These are phyloP conservation scores for Yamadazyma triangularis DNA, from an alignment of 1,139 yeast genomes.

Conservation along the genomic window DNA sequence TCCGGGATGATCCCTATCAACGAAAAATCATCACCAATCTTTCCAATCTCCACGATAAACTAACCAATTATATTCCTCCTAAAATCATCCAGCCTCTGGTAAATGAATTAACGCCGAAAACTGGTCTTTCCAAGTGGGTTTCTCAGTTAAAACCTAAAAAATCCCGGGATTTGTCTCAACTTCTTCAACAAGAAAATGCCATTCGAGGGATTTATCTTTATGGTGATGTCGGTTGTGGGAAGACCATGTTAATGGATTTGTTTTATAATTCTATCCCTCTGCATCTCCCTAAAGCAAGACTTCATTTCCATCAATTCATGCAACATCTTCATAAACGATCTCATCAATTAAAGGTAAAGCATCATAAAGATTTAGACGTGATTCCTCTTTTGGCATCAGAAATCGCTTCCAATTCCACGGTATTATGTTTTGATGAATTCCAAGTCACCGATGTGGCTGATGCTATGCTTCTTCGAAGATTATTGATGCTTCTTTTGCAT, in stretches of 20 bases:
- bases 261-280: conserved; percentile 79
- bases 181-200: conserved; percentile 19
- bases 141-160: conserved; percentile 6
- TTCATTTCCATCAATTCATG: conserved; percentile 97
- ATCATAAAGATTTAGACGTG: conserved; percentile 68
- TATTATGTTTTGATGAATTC: conserved; percentile 92
- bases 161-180: conserved; percentile 10
- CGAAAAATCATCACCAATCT: conserved; percentile 54
- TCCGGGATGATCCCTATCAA: conserved; percentile 67
- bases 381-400: conserved; percentile 83
- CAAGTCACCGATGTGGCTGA: conserved; percentile 98
- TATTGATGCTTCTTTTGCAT: conserved; percentile 57
- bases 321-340: conserved; percentile 86
- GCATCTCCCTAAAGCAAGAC: conserved; percentile 69
- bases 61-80: conserved; percentile 54
- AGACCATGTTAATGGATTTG: conserved; percentile 96
- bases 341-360: conserved; percentile 63
- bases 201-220: conserved; percentile 84
- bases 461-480: conserved; percentile 86
- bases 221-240: conserved; percentile 98
- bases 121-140: conserved; percentile 23
- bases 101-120: conserved; percentile 42
- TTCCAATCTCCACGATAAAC: conserved; percentile 46
- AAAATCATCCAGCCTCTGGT: conserved; percentile 45
- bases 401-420: conserved; percentile 69